Evolutionary conservation across 2,329 filamentous ascomycete species (phyloP), one percentile per base, ranked within the genome.

Genomic region (Fonsecaea multimorphosa): DNA sequence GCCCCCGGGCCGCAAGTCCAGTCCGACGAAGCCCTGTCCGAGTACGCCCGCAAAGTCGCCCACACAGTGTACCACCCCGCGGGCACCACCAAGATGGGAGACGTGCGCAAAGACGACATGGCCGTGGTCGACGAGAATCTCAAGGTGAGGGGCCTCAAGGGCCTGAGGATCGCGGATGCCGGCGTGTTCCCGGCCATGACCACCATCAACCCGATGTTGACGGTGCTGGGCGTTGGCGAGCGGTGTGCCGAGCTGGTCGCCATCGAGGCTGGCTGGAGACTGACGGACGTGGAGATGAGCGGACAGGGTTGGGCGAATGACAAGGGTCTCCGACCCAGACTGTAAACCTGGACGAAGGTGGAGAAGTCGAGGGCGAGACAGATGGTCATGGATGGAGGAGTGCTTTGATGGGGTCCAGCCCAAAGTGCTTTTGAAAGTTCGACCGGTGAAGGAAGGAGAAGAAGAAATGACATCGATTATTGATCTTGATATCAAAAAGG

Each of bases 21-120:
- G 76, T 89, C 87, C 6, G 92, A 96, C 74, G 91, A 93, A 78
- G 89, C 90, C 63, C 84, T 96, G 8, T 89, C 85, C 76, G 88
- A 93, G 80, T 96, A 96, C 77, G 92, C 90, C 38, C 86, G 92
- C 54, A 86, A 87, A 53, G 92, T 86, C 4, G 92, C 92, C 3
- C 92, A 96, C 78, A 96, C 92, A 1, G 92, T 96, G 32, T 96
- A 96, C 79, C 92, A 96, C 78, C 92, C 92, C 0, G 90, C 91
- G 12, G 92, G 92, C 59, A 96, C 92, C 19, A 95, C 92, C 62
- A 93, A 93, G 84, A 96, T 96, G 92, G 92, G 92, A 36, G 88
- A 93, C 74, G 79, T 90, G 4, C 77, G 77, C 63, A 85, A 81
- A 60, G 91, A 96, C 75, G 80, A 85, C 57, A 80, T 89, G 76